phyloP scores from a whole-genome alignment of 177 flowering plant genomes.

The Telopea speciosissima region DNA sequence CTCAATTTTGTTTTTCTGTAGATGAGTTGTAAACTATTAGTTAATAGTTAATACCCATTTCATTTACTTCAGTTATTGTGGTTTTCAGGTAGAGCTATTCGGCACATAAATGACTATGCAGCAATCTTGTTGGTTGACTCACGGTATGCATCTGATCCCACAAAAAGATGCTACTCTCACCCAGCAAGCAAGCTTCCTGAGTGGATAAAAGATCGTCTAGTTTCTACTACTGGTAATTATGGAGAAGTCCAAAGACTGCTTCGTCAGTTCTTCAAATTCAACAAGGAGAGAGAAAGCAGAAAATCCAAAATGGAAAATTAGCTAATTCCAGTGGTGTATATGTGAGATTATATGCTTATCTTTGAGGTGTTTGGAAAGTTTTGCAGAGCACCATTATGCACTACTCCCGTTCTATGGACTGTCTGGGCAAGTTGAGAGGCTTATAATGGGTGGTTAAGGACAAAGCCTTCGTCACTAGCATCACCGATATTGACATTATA shows the following conservation, averaged over 20 bases:
- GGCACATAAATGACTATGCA: conserved; percentile 88
- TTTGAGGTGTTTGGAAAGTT: neutral
- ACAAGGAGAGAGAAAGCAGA: conserved; percentile 34
- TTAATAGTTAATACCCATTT: neutral
- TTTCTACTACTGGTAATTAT: conserved; percentile 50
- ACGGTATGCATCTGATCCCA: conserved; percentile 60
- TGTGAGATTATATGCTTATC: neutral
- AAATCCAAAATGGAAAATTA: neutral
- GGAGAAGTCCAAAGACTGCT: conserved; percentile 76
- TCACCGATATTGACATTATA: too few species aligned
- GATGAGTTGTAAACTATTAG: neutral
- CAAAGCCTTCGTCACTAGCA: too few species aligned
- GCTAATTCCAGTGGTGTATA: neutral
- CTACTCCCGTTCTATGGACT: neutral
- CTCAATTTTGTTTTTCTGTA: neutral
- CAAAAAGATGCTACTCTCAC: conserved; percentile 37
- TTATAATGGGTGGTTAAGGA: neutral
- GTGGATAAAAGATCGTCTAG: conserved; percentile 77
- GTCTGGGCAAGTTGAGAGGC: neutral
- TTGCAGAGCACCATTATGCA: neutral
- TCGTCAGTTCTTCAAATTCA: conserved; percentile 74
- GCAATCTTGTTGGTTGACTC: conserved; percentile 85
- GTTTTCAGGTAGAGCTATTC: conserved; percentile 79
- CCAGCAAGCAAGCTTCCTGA: conserved; percentile 80
- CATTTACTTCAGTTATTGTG: neutral